Evolutionary conservation across 805 yeast species (phyloP), one percentile per base, ranked within the genome.

Genomic region (Starmerella powellii): DNA sequence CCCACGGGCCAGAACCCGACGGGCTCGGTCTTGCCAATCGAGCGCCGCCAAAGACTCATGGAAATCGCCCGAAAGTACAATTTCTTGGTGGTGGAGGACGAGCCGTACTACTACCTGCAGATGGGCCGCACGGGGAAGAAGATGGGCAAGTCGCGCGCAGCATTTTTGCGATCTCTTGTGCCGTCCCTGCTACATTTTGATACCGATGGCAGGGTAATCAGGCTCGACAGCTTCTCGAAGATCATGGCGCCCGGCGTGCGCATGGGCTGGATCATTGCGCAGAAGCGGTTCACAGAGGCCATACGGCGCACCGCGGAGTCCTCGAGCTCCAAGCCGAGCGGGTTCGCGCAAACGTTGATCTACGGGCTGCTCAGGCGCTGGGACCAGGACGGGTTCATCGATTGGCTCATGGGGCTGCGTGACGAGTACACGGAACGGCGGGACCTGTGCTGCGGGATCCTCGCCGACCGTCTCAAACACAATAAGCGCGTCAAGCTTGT

Each of bases 1-100:
- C 80, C 88, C 51, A 88, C 96, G 6, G 98, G 98, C 49, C 97
- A 88, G 68, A 88, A 88, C 71, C 98, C 98, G 51, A 86, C 95
- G 18, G 98, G 98, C 34, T 77, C 93, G 4, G 81, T 85, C 17
- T 67, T 88, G 54, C 67, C 80, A 26, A 63, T 56, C 21, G 86
- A 83, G 56, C 76, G 97, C 66, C 82, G 95, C 66, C 61, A 63
- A 47, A 74, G 71, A 41, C 72, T 91, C 52, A 85, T 86, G 64
- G 70, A 73, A 48, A 58, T 87, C 48, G 88, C 94, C 27, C 78
- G 74, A 57, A 77, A 83, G 66, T 80, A 85, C 61, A 95, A 88
- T 64, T 70, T 88, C 58, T 56, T 88, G 42, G 77, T 88, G 51
- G 62, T 88, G 40, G 98, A 88, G 67, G 98, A 88, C 62, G 98